Percentiles rank a stretch among this genome's conserved stretches.
Evolutionary conservation across 306 rosid genomes (phyloP).

Genomic region (Quercus suber): DNA sequence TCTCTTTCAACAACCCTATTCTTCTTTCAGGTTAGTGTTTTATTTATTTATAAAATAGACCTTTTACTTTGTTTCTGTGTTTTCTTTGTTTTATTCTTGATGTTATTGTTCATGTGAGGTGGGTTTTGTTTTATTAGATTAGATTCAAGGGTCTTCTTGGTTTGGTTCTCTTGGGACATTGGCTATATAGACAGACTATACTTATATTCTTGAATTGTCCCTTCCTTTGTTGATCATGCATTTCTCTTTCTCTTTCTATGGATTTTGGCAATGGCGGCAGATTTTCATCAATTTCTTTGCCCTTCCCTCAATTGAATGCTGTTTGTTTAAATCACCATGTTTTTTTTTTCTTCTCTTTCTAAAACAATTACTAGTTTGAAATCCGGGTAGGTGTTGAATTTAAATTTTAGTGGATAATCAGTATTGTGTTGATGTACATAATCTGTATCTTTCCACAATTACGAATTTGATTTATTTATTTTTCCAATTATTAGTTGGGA

Average conservation of each 20-base stretch:
- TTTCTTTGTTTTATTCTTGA: background rate
- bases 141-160: constrained; percentile 24
- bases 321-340: no score
- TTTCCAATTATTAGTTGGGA: background rate
- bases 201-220: constrained; percentile 15
- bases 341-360: no score
- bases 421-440: background rate
- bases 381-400: no score
- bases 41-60: background rate
- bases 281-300: background rate
- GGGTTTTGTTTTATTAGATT: background rate
- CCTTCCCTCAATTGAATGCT: background rate
- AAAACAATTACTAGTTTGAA: no score
- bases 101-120: constrained; percentile 13
- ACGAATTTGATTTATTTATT: background rate
- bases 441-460: background rate
- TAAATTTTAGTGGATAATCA: no score
- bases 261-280: background rate
- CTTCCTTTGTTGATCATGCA: constrained; percentile 6
- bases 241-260: background rate
- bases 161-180: constrained; percentile 20
- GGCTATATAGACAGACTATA: constrained; percentile 8
- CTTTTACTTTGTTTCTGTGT: no score
- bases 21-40: constrained; percentile 35
- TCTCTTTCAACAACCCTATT: constrained; percentile 31